A percentile compares a stretch with the other conserved stretches of the same genome.
phyloP scores from a whole-genome alignment of 768 basidiomycete species.

The Lentinula sp. region DNA sequence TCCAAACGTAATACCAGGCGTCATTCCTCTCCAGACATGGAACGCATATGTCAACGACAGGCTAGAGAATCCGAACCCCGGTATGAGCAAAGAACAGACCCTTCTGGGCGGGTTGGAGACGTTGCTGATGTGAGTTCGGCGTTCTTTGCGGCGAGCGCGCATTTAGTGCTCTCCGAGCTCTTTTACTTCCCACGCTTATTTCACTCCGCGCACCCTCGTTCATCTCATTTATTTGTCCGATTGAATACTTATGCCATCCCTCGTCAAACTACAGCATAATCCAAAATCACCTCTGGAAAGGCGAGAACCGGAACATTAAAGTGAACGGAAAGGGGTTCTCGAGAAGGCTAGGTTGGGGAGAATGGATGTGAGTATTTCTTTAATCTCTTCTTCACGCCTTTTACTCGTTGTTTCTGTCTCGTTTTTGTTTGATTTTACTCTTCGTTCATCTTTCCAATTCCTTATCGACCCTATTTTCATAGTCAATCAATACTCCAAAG shows the following conservation, averaged over 20 bases:
- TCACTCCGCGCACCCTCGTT: conserved; percentile 1
- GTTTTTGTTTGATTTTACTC: neutral
- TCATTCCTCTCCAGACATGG: conserved; percentile 42
- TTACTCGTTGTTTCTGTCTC: neutral
- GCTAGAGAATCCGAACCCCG: conserved; percentile 38
- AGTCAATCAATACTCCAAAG: neutral
- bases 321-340: conserved; percentile 51
- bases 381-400: neutral
- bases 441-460: neutral
- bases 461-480: no score
- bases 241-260: conserved; percentile 3
- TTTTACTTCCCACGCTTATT: conserved; percentile 35
- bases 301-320: conserved; percentile 53
- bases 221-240: neutral
- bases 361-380: conserved; percentile 42
- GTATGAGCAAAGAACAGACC: neutral
- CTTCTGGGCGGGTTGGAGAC: neutral
- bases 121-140: neutral
- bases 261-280: conserved; percentile 43
- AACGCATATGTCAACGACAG: conserved; percentile 64
- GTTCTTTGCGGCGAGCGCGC: neutral
- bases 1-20: conserved; percentile 49
- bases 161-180: neutral
- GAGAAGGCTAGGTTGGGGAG: conserved; percentile 62
- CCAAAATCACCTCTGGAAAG: conserved; percentile 72